phyloP scores from a whole-genome alignment of 495 filamentous ascomycete species.

The Aspergillus funiculosus region DNA sequence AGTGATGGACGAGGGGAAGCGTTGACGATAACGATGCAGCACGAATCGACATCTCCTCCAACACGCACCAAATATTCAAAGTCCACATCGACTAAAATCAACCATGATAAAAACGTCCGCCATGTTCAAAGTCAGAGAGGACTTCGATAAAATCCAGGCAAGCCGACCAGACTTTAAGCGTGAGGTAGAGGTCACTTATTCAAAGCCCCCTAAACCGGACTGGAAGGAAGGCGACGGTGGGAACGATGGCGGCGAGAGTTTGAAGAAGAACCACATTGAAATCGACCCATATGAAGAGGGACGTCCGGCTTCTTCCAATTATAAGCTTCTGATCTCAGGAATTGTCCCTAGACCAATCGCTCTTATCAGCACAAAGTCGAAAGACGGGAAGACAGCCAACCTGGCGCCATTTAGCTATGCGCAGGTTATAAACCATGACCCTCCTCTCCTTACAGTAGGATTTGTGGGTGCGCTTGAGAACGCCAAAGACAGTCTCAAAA shows the following conservation, averaged over 20 bases:
- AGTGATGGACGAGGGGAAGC: too few species aligned
- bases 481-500: slow-evolving; percentile 71
- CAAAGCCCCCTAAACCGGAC: slow-evolving; percentile 63
- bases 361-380: slow-evolving; percentile 54
- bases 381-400: slow-evolving; percentile 60
- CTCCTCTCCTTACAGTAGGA: slow-evolving; percentile 81
- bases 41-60: not conserved
- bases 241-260: slow-evolving; percentile 52
- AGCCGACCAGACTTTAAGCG: slow-evolving; percentile 61
- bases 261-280: slow-evolving; percentile 59
- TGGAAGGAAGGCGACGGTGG: slow-evolving; percentile 79
- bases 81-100: not conserved
- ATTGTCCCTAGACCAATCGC: slow-evolving; percentile 79
- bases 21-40: slow-evolving; percentile 3
- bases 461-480: slow-evolving; percentile 48
- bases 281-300: slow-evolving; percentile 78
- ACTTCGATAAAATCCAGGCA: slow-evolving; percentile 73
- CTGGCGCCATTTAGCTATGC: slow-evolving; percentile 86
- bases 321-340: slow-evolving; percentile 85
- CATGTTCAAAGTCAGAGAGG: slow-evolving; percentile 34
- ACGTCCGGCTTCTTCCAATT: slow-evolving; percentile 66
- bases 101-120: slow-evolving; percentile 19
- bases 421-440: slow-evolving; percentile 79
- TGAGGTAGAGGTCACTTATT: slow-evolving; percentile 50
- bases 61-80: not conserved